Conservation (phyloP, 2,329 filamentous ascomycete species). For the Drechslerella dactyloides region DNA sequence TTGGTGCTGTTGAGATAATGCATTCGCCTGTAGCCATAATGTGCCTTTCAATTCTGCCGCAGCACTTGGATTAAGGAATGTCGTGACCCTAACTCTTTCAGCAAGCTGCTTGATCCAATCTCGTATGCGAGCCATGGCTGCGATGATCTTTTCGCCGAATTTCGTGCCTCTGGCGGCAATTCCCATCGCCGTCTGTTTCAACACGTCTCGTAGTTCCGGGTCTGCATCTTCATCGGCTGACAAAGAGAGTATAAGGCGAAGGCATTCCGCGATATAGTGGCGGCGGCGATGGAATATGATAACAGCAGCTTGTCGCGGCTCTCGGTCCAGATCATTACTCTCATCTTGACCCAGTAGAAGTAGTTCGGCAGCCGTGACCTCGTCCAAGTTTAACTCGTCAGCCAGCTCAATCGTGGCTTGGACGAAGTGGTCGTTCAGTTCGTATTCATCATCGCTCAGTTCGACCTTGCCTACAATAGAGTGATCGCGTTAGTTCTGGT, state of each 20-base stretch:
- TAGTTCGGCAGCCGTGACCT: constrained; percentile 79
- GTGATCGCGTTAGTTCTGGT: background rate
- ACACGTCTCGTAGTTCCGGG: constrained; percentile 63
- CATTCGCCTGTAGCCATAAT: constrained; percentile 78
- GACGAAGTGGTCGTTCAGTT: constrained; percentile 85
- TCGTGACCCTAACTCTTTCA: constrained; percentile 76
- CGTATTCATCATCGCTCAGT: constrained; percentile 74
- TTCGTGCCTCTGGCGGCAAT: constrained; percentile 63
- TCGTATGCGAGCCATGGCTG: constrained; percentile 77
- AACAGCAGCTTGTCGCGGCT: constrained; percentile 77
- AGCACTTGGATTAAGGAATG: constrained; percentile 72
- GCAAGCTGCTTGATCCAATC: constrained; percentile 75
- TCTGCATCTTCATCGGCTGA: constrained; percentile 66
- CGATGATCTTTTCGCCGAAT: constrained; percentile 67
- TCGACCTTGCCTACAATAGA: constrained; percentile 71
- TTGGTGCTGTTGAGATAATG: constrained; percentile 88
- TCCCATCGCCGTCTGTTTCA: constrained; percentile 66
- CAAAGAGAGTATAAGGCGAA: constrained; percentile 77
- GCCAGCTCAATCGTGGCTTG: constrained; percentile 80
- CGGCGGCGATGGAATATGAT: constrained; percentile 88
- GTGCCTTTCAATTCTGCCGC: constrained; percentile 65
- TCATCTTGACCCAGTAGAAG: constrained; percentile 77
- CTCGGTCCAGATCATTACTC: constrained; percentile 71
- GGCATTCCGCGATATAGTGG: constrained; percentile 79
- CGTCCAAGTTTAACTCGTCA: constrained; percentile 88